phyloP scores from a whole-genome alignment of 2,329 filamentous ascomycete genomes.

The Exophiala viscosa region DNA sequence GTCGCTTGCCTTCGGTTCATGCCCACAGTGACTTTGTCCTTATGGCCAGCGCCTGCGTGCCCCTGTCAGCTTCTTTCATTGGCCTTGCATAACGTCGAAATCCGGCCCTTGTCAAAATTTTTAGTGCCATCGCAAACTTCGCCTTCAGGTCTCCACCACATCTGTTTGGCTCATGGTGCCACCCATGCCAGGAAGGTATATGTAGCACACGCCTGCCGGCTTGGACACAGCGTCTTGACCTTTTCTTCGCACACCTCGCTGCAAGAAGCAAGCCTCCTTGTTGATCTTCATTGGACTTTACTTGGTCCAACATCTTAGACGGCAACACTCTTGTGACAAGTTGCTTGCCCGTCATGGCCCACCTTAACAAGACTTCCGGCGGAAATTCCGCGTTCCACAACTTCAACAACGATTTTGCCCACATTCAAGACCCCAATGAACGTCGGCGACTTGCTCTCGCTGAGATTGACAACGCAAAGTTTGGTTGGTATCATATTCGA shows the following conservation, averaged over 20 bases:
- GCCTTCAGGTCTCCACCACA: neutral
- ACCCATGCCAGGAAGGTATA: constrained; percentile 15
- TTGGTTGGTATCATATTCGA: constrained; percentile 71
- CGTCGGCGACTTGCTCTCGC: constrained; percentile 73
- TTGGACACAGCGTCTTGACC: neutral
- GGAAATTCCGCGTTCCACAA: constrained; percentile 63
- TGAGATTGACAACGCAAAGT: constrained; percentile 46
- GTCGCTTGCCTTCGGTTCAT: neutral
- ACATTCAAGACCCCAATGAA: constrained; percentile 67
- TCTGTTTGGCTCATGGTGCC: neutral
- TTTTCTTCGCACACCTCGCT: constrained; percentile 1
- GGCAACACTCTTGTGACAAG: neutral
- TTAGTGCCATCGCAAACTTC: neutral
- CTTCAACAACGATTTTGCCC: constrained; percentile 70
- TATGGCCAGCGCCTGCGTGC: neutral
- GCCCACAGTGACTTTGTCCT: no score
- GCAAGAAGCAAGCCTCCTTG: constrained; percentile 4
- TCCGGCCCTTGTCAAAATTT: no score
- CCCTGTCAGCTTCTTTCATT: neutral
- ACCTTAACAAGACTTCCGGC: constrained; percentile 23
- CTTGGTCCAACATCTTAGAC: constrained; percentile 4
- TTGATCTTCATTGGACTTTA: constrained; percentile 11
- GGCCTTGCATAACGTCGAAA: neutral
- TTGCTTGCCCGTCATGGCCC: constrained; percentile 1
- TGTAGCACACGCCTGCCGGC: constrained; percentile 9